Evolutionary conservation across 2,329 filamentous ascomycete genomes (phyloP).

Genomic region (Thielaviopsis ethacetica): DNA sequence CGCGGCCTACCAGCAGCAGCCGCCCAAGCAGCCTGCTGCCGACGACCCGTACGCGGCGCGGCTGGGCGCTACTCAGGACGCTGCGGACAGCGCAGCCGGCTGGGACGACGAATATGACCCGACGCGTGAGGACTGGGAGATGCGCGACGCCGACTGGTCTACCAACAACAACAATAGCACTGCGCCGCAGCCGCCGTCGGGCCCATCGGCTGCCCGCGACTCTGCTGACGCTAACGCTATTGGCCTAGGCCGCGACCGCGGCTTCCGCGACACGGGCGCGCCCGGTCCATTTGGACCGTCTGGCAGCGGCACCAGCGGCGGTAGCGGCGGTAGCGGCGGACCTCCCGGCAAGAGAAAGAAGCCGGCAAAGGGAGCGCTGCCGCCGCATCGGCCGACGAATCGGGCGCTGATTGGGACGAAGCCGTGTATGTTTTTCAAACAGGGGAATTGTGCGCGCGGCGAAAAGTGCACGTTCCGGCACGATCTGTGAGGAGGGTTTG

Average conservation of each 20-base stretch:
- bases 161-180: background rate
- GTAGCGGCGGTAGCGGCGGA: slow-evolving; percentile 16
- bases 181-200: background rate
- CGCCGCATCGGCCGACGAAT: slow-evolving; percentile 31
- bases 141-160: background rate
- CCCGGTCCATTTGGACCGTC: slow-evolving; percentile 18
- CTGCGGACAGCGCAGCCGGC: slow-evolving; percentile 19
- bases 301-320: slow-evolving; percentile 14
- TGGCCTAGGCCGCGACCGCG: slow-evolving; percentile 14
- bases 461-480: slow-evolving; percentile 61
- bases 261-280: slow-evolving; percentile 17
- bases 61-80: slow-evolving; percentile 23
- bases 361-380: slow-evolving; percentile 25
- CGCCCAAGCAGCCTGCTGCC: slow-evolving; percentile 16
- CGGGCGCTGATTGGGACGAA: slow-evolving; percentile 47
- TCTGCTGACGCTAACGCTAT: slow-evolving; percentile 1
- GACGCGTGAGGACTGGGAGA: slow-evolving; percentile 13
- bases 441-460: slow-evolving; percentile 57
- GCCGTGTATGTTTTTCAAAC: slow-evolving; percentile 52
- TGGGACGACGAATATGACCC: slow-evolving; percentile 12
- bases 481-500: slow-evolving; percentile 22
- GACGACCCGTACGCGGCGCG: slow-evolving; percentile 26
- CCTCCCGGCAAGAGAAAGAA: slow-evolving; percentile 20
- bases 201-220: background rate
- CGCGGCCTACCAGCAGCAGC: slow-evolving; percentile 6